Evolutionary conservation across 371 early-diverging fungal genomes (phyloP).

Genomic region (Lichtheimia hyalospora): DNA sequence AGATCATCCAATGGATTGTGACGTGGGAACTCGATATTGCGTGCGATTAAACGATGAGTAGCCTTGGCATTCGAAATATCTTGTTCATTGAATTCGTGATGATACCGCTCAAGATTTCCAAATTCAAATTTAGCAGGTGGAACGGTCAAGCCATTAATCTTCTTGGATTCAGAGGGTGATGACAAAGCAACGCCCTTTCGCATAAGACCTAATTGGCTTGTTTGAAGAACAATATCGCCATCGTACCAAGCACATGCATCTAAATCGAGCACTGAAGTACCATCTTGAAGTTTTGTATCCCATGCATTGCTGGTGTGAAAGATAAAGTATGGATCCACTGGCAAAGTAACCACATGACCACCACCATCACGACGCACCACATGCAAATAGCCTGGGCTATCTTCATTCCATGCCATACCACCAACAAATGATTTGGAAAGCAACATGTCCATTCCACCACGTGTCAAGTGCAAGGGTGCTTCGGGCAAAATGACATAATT

Average conservation of each 20-base stretch:
- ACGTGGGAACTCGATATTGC: slow-evolving; percentile 54
- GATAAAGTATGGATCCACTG: slow-evolving; percentile 46
- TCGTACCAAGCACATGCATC: slow-evolving; percentile 29
- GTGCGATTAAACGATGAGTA: slow-evolving; percentile 18
- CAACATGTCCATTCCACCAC: slow-evolving; percentile 40
- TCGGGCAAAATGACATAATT: slow-evolving; percentile 56
- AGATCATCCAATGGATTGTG: slow-evolving; percentile 9
- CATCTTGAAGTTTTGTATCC: slow-evolving; percentile 31
- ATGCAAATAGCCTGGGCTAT: slow-evolving; percentile 41
- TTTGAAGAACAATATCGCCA: slow-evolving; percentile 30
- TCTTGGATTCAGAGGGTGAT: not conserved
- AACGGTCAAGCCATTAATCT: slow-evolving; percentile 20
- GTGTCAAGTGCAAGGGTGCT: slow-evolving; percentile 44
- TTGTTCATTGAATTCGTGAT: slow-evolving; percentile 5
- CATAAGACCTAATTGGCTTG: slow-evolving; percentile 23
- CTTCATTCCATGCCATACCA: slow-evolving; percentile 37
- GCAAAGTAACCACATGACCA: slow-evolving; percentile 49
- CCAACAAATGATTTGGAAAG: slow-evolving; percentile 37
- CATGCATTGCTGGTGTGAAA: slow-evolving; percentile 58
- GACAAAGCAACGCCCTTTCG: not conserved
- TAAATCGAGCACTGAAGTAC: slow-evolving; percentile 25
- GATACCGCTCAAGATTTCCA: slow-evolving; percentile 29
- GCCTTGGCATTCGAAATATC: slow-evolving; percentile 11
- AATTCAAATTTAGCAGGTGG: slow-evolving; percentile 15
- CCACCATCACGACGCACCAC: slow-evolving; percentile 38